A percentile compares a stretch with the other conserved stretches of the same genome.
Conservation (phyloP, 139 green algal genomes). For the Chlorella vulgaris region DNA sequence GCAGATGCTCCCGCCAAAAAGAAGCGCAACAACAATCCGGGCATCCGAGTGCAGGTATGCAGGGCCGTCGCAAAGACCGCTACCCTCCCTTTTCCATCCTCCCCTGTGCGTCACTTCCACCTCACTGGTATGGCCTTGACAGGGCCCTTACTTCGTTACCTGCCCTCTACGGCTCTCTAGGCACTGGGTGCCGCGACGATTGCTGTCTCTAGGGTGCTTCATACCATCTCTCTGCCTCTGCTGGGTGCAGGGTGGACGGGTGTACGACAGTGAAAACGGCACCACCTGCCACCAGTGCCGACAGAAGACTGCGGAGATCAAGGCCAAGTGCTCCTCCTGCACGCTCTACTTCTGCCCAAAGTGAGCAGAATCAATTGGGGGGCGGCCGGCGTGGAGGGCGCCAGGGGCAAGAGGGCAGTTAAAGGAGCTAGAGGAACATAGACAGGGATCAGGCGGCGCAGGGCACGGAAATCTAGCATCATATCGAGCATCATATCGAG, state of each 20-base stretch:
- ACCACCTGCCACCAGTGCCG: conserved; percentile 72
- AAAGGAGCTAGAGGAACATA: too few species aligned
- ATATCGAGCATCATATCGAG: too few species aligned
- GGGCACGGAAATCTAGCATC: too few species aligned
- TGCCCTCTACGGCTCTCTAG: not conserved
- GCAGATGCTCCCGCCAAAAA: conserved; percentile 23
- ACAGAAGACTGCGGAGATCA: conserved; percentile 65
- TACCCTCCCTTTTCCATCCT: too few species aligned
- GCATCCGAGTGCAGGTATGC: conserved; percentile 44
- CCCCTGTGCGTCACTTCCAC: too few species aligned
- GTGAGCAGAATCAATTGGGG: too few species aligned
- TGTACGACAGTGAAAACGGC: conserved; percentile 65
- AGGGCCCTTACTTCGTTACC: not conserved
- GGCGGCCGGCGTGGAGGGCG: too few species aligned
- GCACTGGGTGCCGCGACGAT: not conserved
- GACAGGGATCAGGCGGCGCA: too few species aligned
- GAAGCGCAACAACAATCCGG: conserved; percentile 47
- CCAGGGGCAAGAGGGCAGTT: too few species aligned
- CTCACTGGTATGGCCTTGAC: not conserved
- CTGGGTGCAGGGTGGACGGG: conserved; percentile 51
- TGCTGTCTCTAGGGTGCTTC: not conserved
- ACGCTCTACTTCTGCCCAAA: conserved; percentile 60
- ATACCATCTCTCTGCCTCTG: too few species aligned
- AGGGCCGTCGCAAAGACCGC: not conserved
- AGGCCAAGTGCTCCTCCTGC: conserved; percentile 60